A percentile compares a stretch with the other conserved stretches of the same genome.
Evolutionary conservation across 257 asterid genomes (phyloP).

Genomic region (Petunia axillaris): DNA sequence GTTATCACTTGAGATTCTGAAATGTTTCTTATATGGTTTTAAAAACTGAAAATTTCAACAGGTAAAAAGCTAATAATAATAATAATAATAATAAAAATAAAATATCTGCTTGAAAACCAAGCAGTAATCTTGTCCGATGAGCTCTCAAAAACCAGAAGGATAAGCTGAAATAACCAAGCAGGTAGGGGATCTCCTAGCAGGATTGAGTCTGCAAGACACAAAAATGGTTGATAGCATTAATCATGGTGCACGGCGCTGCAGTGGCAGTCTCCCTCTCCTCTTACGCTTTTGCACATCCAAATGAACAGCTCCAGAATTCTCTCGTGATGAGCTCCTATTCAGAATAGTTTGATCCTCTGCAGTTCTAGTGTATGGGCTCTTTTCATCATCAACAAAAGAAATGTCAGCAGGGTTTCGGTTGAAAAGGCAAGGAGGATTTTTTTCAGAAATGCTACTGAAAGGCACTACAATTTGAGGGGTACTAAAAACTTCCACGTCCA

Average conservation of each 20-base stretch:
- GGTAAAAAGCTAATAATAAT: too few species aligned
- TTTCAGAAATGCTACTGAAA: background rate
- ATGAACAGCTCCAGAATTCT: slow-evolving; percentile 18
- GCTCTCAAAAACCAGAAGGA: too few species aligned
- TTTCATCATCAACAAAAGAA: slow-evolving; percentile 52
- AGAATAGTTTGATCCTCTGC: slow-evolving; percentile 45
- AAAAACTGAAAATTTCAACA: too few species aligned
- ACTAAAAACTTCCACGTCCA: background rate
- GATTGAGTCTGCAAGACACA: too few species aligned
- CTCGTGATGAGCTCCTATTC: slow-evolving; percentile 30
- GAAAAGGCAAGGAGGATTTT: slow-evolving; percentile 24
- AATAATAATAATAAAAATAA: too few species aligned
- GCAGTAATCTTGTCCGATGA: too few species aligned
- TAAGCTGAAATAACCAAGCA: too few species aligned
- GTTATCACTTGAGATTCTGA: too few species aligned
- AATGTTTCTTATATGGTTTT: too few species aligned
- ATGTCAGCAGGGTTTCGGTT: slow-evolving; percentile 82
- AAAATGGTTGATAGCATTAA: too few species aligned
- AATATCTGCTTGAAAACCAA: too few species aligned
- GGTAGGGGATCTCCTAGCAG: too few species aligned
- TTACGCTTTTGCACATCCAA: slow-evolving; percentile 41
- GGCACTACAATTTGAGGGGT: slow-evolving; percentile 5
- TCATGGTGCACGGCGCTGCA: background rate
- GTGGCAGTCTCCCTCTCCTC: slow-evolving; percentile 35
- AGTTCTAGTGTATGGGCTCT: slow-evolving; percentile 43